phyloP scores from a whole-genome alignment of 2,329 filamentous ascomycete genomes.

The Penicillium rolfsii region DNA sequence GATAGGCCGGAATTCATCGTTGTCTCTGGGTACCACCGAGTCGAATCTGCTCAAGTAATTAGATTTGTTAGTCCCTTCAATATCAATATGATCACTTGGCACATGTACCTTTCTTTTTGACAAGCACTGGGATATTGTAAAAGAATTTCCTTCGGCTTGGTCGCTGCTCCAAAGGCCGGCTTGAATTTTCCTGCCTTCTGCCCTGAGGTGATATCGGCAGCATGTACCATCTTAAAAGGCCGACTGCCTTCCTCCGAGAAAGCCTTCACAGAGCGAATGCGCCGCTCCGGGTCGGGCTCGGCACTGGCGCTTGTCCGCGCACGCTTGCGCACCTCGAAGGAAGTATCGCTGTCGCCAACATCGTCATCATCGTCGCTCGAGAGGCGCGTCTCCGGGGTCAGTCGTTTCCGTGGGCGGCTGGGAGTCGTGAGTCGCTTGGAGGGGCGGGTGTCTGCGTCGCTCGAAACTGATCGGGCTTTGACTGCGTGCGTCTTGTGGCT shows the following conservation, averaged over 20 bases:
- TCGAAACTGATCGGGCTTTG: slow-evolving; percentile 36
- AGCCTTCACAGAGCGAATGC: slow-evolving; percentile 50
- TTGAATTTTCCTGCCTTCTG: slow-evolving; percentile 54
- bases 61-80: neutral
- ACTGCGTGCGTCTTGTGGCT: slow-evolving; percentile 29
- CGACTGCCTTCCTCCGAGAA: slow-evolving; percentile 47
- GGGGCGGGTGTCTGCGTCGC: slow-evolving; percentile 33
- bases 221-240: slow-evolving; percentile 52
- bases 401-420: slow-evolving; percentile 41
- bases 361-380: slow-evolving; percentile 49
- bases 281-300: slow-evolving; percentile 50
- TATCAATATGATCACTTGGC: too few relatives aligned
- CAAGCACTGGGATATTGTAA: slow-evolving; percentile 83
- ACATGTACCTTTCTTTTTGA: slow-evolving; percentile 65
- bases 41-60: slow-evolving; percentile 59
- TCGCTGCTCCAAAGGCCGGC: slow-evolving; percentile 53
- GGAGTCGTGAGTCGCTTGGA: slow-evolving; percentile 39
- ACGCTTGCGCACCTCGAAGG: slow-evolving; percentile 50
- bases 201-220: slow-evolving; percentile 51
- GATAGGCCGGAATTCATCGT: slow-evolving; percentile 69
- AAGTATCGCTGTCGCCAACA: slow-evolving; percentile 46
- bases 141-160: slow-evolving; percentile 57
- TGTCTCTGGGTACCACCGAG: slow-evolving; percentile 76
- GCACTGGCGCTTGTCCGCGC: slow-evolving; percentile 44
- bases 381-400: slow-evolving; percentile 44